Conservation (phyloP, 140 eudicot species). For the Stevia rebaudiana region DNA sequence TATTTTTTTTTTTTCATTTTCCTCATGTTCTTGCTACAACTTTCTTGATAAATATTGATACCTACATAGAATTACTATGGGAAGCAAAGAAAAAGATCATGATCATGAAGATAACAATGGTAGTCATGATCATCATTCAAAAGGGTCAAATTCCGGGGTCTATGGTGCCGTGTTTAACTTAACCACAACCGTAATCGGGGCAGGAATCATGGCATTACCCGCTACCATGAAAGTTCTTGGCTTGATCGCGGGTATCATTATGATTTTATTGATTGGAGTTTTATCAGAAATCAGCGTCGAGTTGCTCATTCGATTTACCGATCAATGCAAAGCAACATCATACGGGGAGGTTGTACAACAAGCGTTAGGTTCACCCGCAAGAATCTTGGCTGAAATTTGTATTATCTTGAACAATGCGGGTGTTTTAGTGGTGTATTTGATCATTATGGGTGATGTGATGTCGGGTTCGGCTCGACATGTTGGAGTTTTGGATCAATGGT, state of each 20-base stretch:
- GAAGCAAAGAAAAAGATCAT: too few species aligned
- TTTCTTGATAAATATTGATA: too few species aligned
- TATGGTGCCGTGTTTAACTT: constrained; percentile 82
- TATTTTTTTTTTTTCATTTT: too few species aligned
- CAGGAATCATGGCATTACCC: constrained; percentile 91
- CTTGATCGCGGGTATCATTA: constrained; percentile 43
- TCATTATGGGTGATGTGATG: constrained; percentile 86
- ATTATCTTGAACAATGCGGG: constrained; percentile 75
- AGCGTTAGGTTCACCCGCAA: constrained; percentile 71
- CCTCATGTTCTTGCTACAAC: too few species aligned
- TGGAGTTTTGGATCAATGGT: constrained; percentile 78
- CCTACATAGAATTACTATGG: too few species aligned
- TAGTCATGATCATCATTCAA: too few species aligned
- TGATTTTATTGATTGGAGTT: constrained; percentile 68
- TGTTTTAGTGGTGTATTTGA: constrained; percentile 74
- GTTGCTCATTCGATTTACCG: constrained; percentile 56
- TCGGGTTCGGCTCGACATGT: constrained; percentile 71
- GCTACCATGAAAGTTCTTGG: constrained; percentile 90
- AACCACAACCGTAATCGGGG: constrained; percentile 77
- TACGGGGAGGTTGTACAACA: constrained; percentile 77
- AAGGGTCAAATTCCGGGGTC: constrained; percentile 41
- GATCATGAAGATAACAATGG: constrained; percentile 49
- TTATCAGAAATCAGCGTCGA: constrained; percentile 78
- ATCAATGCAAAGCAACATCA: constrained; percentile 59
- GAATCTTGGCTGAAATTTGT: constrained; percentile 61